A percentile compares a stretch with the other conserved stretches of the same genome.
These are phyloP conservation scores for Aspergillus caelatus DNA, from an alignment of 2,329 filamentous ascomycete genomes.

Conservation along the genomic window DNA sequence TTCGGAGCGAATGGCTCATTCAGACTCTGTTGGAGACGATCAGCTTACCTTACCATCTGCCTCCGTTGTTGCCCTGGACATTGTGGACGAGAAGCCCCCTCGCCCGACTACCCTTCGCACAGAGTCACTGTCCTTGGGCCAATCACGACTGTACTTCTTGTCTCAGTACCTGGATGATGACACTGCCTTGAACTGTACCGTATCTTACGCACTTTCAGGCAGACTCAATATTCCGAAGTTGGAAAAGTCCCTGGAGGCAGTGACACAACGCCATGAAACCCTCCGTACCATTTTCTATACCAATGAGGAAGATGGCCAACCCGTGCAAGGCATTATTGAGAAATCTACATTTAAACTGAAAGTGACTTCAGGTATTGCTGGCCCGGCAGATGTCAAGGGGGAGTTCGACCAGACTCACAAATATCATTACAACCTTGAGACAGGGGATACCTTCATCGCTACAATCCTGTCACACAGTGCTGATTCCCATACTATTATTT, in stretches of 20 bases:
- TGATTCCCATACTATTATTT: slow-evolving; percentile 23
- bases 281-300: slow-evolving; percentile 29
- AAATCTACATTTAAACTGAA: slow-evolving; percentile 8
- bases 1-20: neutral
- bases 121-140: slow-evolving; percentile 7
- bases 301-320: slow-evolving; percentile 15
- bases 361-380: slow-evolving; percentile 1
- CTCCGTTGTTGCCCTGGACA: neutral
- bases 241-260: slow-evolving; percentile 20
- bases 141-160: slow-evolving; percentile 11
- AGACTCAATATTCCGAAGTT: slow-evolving; percentile 20
- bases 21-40: slow-evolving; percentile 5
- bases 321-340: slow-evolving; percentile 8
- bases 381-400: slow-evolving; percentile 3
- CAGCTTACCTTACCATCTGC: slow-evolving; percentile 3
- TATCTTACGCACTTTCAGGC: slow-evolving; percentile 24
- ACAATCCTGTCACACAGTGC: slow-evolving; percentile 22
- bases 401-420: slow-evolving; percentile 19
- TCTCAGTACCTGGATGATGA: slow-evolving; percentile 25
- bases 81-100: slow-evolving; percentile 2
- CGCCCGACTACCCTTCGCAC: neutral
- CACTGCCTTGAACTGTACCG: slow-evolving; percentile 25
- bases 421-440: slow-evolving; percentile 25
- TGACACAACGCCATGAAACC: slow-evolving; percentile 27
- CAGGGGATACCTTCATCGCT: slow-evolving; percentile 25